Percentiles rank a stretch among this genome's conserved stretches.
These are phyloP conservation scores for Biscogniauxia marginata DNA, from an alignment of 2,329 filamentous ascomycete species.

Conservation along the genomic window DNA sequence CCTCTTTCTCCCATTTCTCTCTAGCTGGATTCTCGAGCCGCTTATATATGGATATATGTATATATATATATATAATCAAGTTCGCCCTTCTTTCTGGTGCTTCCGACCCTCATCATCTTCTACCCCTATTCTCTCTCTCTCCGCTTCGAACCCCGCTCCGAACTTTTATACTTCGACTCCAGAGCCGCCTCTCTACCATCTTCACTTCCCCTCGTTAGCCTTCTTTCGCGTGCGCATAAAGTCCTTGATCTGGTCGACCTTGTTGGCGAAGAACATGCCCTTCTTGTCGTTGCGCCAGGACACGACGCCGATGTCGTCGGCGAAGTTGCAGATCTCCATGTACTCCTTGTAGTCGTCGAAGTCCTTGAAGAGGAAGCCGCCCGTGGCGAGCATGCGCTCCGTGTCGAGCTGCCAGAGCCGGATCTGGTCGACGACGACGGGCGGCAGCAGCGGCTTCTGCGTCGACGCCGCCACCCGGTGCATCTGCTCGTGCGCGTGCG, in stretches of 20 bases:
- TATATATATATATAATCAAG: too few species aligned
- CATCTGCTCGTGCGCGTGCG: slow-evolving; percentile 95
- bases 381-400: slow-evolving; percentile 82
- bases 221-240: slow-evolving; percentile 59
- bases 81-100: too few species aligned
- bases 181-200: neutral
- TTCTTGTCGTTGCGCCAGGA: slow-evolving; percentile 80
- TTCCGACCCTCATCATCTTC: too few species aligned
- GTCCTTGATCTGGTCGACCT: slow-evolving; percentile 82
- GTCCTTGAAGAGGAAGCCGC: slow-evolving; percentile 86
- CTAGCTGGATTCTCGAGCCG: too few species aligned
- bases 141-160: too few species aligned
- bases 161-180: neutral
- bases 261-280: slow-evolving; percentile 87
- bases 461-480: slow-evolving; percentile 60
- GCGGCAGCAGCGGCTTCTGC: slow-evolving; percentile 75
- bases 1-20: too few species aligned
- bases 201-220: slow-evolving; percentile 24
- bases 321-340: slow-evolving; percentile 69
- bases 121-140: neutral
- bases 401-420: slow-evolving; percentile 96
- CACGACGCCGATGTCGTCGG: slow-evolving; percentile 85
- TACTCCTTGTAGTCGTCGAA: slow-evolving; percentile 74
- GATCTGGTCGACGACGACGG: slow-evolving; percentile 97
- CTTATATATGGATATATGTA: too few species aligned